Evolutionary conservation across 129 eudicot genomes (phyloP).

Genomic region (Mikania micrantha): DNA sequence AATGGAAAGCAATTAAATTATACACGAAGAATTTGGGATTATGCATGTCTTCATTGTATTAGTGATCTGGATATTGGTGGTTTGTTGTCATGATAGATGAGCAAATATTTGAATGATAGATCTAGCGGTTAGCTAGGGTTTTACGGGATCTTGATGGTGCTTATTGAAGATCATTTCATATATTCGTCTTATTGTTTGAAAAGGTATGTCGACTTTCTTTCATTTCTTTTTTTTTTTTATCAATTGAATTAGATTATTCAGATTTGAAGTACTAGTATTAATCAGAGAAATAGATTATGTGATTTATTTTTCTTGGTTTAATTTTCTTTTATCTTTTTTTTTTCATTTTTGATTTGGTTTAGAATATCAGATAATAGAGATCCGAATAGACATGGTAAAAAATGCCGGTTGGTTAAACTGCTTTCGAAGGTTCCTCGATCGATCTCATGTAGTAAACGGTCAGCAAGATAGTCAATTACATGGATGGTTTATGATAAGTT

Average conservation of each 20-base stretch:
- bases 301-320: background rate
- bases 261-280: background rate
- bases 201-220: constrained; percentile 16
- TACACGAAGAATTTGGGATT: background rate
- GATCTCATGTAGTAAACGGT: too few species aligned
- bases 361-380: background rate
- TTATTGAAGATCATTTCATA: constrained; percentile 15
- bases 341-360: background rate
- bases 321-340: background rate
- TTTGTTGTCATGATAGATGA: background rate
- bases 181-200: constrained; percentile 21
- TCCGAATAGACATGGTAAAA: too few species aligned
- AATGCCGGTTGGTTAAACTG: too few species aligned
- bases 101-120: background rate
- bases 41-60: background rate
- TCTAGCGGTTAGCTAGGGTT: constrained; percentile 28
- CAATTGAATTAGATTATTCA: background rate
- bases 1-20: background rate
- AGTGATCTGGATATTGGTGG: background rate
- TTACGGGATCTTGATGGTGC: background rate
- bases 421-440: too few species aligned
- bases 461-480: too few species aligned
- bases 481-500: too few species aligned
- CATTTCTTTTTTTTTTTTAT: background rate
- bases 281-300: background rate